A percentile compares a stretch with the other conserved stretches of the same genome.
Conservation (phyloP, 2,329 filamentous ascomycete species). For the Fusarium hostae region DNA sequence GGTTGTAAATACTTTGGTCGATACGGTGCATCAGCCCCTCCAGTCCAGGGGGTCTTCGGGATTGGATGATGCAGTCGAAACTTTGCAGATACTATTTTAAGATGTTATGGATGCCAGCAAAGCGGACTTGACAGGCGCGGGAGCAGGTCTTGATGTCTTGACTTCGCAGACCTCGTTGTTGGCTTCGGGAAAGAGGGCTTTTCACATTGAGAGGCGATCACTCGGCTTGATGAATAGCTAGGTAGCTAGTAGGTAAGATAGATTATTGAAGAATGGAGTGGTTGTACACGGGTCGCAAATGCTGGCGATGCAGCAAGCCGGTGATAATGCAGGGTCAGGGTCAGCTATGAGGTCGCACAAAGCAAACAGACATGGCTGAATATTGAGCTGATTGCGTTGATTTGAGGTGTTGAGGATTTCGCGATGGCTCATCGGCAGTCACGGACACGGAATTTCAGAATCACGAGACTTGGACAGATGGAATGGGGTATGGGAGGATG, state of each 20-base stretch:
- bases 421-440: not conserved
- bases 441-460: not conserved
- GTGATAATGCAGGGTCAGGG: conserved; percentile 5
- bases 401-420: not conserved
- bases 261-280: conserved; percentile 3
- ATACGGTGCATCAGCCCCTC: conserved; percentile 28
- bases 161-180: not conserved
- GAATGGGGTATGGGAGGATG: not conserved
- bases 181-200: not conserved
- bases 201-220: not conserved
- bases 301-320: conserved; percentile 19
- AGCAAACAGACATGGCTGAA: not conserved
- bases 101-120: conserved; percentile 35
- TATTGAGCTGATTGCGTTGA: conserved; percentile 7
- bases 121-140: conserved; percentile 16
- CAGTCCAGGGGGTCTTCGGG: conserved; percentile 22
- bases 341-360: conserved; percentile 13
- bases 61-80: conserved; percentile 39
- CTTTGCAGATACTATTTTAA: conserved; percentile 42
- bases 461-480: not conserved
- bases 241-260: not conserved
- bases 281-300: conserved; percentile 12
- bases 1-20: conserved; percentile 7
- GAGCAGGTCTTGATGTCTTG: not conserved
- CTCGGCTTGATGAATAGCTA: not conserved